Evolutionary conservation across 225 moss, liverwort and hornwort genomes (phyloP).

Genomic region (Physcomitrellopsis africana): DNA sequence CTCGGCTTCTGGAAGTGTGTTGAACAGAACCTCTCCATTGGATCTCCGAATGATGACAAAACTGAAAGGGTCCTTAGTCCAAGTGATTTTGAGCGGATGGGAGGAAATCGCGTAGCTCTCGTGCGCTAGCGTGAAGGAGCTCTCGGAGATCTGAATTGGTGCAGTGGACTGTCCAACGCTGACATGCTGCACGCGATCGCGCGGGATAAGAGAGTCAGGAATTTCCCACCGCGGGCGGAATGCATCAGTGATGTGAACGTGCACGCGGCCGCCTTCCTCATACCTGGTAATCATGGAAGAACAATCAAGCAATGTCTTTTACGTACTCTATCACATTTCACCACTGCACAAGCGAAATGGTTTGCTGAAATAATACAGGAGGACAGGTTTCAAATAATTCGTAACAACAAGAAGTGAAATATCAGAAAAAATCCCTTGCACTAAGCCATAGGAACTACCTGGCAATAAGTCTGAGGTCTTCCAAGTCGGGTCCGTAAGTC

Average conservation of each 20-base stretch:
- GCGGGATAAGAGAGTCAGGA: conserved; percentile 42
- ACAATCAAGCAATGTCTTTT: background rate
- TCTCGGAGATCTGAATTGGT: background rate
- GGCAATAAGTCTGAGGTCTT: conserved; percentile 44
- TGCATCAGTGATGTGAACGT: conserved; percentile 52
- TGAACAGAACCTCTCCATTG: conserved; percentile 79
- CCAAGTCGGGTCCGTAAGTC: conserved; percentile 47
- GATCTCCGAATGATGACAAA: conserved; percentile 55
- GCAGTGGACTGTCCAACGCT: conserved; percentile 11
- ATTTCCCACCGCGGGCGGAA: conserved; percentile 47
- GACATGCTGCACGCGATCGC: conserved; percentile 26
- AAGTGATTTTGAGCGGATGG: conserved; percentile 50
- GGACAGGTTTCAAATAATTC: no score
- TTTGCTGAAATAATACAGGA: no score
- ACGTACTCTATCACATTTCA: background rate
- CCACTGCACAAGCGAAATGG: no score
- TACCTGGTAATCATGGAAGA: conserved; percentile 26
- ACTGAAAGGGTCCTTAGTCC: conserved; percentile 71
- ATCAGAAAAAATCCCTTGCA: no score
- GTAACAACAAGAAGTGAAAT: no score
- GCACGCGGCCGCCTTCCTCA: conserved; percentile 41
- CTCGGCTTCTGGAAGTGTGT: conserved; percentile 31
- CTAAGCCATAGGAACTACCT: conserved; percentile 18
- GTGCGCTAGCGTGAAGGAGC: background rate
- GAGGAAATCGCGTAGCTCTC: conserved; percentile 23